These are phyloP conservation scores for Plectosphaerella sp. DNA, from an alignment of 2,329 filamentous ascomycete species.

Conservation along the genomic window DNA sequence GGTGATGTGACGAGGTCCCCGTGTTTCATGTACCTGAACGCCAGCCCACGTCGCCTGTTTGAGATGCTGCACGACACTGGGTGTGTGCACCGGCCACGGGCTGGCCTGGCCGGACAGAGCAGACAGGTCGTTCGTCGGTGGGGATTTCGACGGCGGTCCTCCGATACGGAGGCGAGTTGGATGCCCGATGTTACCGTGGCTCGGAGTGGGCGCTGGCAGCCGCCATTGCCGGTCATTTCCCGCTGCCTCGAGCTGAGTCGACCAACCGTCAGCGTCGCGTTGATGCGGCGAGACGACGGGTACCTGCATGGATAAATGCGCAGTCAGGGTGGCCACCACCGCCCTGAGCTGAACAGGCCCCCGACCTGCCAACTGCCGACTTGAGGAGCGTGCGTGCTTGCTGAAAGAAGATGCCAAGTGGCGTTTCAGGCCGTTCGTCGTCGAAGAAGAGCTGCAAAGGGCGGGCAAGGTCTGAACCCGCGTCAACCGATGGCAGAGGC, in stretches of 20 bases:
- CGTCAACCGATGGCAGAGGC: background rate
- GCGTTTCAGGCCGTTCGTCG: no score
- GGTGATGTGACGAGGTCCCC: slow-evolving; percentile 9
- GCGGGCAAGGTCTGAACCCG: background rate
- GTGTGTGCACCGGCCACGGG: background rate
- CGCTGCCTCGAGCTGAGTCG: no score
- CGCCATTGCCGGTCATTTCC: no score
- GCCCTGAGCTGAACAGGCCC: no score
- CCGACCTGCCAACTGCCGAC: no score
- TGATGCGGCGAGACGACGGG: no score
- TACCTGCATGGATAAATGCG: no score
- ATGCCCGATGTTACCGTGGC: background rate
- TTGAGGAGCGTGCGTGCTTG: no score
- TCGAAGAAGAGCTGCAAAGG: no score
- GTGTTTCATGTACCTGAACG: slow-evolving; percentile 21
- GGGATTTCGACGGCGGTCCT: slow-evolving; percentile 5
- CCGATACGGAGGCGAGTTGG: background rate
- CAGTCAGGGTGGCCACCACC: no score
- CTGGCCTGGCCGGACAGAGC: background rate
- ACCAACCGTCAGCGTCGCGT: no score
- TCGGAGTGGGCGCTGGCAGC: background rate
- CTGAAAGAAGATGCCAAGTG: no score
- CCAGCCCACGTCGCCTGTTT: slow-evolving; percentile 17
- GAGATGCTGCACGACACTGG: slow-evolving; percentile 18
- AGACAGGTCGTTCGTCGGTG: background rate